A percentile compares a stretch with the other conserved stretches of the same genome.
These are phyloP conservation scores for Cyclocybe cylindracea DNA, from an alignment of 768 basidiomycete species.

Conservation along the genomic window DNA sequence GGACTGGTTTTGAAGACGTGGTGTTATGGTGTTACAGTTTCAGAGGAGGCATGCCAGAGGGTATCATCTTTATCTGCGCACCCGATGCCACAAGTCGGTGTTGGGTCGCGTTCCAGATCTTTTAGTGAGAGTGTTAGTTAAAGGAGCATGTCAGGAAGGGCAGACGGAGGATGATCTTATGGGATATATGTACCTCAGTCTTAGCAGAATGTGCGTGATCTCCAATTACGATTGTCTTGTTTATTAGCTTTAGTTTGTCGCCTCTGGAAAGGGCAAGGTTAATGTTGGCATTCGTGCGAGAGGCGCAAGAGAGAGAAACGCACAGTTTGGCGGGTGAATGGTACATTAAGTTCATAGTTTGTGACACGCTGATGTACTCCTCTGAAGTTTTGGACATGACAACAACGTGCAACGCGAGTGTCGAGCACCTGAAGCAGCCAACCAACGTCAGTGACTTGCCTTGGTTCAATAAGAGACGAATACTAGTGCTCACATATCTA, in stretches of 20 bases:
- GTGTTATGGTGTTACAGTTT: slow-evolving; percentile 5
- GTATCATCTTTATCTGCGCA: slow-evolving; percentile 55
- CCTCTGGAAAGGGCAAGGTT: slow-evolving; percentile 31
- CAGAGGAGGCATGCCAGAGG: slow-evolving; percentile 30
- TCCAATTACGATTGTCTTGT: slow-evolving; percentile 51
- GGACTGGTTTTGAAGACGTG: not conserved
- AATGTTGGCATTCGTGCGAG: not conserved
- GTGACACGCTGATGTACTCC: slow-evolving; percentile 40
- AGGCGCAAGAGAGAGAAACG: not conserved
- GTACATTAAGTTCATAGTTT: slow-evolving; percentile 52
- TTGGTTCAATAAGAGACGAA: too few relatives aligned
- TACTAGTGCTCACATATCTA: too few relatives aligned
- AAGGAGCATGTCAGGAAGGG: not conserved
- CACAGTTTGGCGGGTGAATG: slow-evolving; percentile 31
- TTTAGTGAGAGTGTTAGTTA: not conserved
- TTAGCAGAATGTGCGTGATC: slow-evolving; percentile 46
- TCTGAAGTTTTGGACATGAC: slow-evolving; percentile 25
- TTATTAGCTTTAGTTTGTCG: slow-evolving; percentile 51
- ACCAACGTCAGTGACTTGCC: too few relatives aligned
- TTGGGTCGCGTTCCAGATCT: slow-evolving; percentile 61
- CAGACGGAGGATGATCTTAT: not conserved
- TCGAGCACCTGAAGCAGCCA: slow-evolving; percentile 58
- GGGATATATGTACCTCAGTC: slow-evolving; percentile 44
- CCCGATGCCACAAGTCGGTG: slow-evolving; percentile 56
- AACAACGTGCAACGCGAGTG: slow-evolving; percentile 43